These are phyloP conservation scores for Gaultheria prostrata DNA, from an alignment of 148 eudicot species.

Conservation along the genomic window DNA sequence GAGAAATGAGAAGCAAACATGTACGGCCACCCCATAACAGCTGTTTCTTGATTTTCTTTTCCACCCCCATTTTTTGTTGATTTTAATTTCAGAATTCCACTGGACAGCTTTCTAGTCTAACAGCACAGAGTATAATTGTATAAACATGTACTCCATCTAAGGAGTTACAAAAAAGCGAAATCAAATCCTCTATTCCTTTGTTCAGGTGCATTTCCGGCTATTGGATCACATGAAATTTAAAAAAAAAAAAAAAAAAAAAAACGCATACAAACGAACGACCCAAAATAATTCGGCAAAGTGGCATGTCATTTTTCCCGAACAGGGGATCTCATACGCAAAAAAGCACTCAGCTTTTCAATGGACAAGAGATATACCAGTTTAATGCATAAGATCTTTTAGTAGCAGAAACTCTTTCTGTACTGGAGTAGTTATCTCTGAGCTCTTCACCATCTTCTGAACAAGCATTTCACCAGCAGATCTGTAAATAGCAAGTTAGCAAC, in stretches of 20 bases:
- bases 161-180: too few relatives aligned
- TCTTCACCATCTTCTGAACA: neutral
- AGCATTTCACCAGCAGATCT: slow-evolving; percentile 5
- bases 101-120: neutral
- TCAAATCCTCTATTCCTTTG: too few relatives aligned
- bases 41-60: slow-evolving; percentile 9
- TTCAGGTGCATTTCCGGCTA: too few relatives aligned
- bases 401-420: neutral
- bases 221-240: too few relatives aligned
- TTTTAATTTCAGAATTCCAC: neutral
- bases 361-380: neutral
- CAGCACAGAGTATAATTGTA: neutral
- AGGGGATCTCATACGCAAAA: too few relatives aligned
- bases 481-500: neutral
- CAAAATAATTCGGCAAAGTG: too few relatives aligned
- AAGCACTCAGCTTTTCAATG: neutral
- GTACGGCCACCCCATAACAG: slow-evolving; percentile 19
- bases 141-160: neutral
- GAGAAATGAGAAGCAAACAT: neutral
- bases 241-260: too few relatives aligned
- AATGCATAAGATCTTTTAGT: neutral
- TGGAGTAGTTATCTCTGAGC: neutral
- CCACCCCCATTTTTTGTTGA: too few relatives aligned
- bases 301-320: too few relatives aligned
- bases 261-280: too few relatives aligned